These are phyloP conservation scores for Albatrellus sp. DNA, from an alignment of 1,284 basidiomycete species.

Conservation along the genomic window DNA sequence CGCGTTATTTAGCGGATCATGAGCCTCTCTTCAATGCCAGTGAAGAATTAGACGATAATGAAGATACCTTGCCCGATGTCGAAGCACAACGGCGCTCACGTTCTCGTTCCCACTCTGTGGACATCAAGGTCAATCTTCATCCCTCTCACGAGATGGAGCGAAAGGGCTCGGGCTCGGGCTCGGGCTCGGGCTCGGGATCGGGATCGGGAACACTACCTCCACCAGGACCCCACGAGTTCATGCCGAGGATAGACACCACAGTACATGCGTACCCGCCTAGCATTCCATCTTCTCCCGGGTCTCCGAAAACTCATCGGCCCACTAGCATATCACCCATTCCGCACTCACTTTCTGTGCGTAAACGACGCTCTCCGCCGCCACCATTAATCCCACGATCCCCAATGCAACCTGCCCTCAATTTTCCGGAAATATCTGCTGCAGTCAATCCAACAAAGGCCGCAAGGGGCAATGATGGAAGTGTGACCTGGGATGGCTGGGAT, in stretches of 20 bases:
- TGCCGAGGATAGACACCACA: conserved; percentile 19
- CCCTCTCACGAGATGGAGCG: conserved; percentile 17
- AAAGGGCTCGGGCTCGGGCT: conserved; percentile 17
- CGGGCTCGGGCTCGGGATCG: conserved; percentile 15
- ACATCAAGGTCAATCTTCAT: conserved; percentile 11
- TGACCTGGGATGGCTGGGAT: neutral
- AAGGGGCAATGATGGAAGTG: neutral
- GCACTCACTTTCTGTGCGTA: conserved; percentile 10
- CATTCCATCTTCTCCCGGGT: conserved; percentile 18
- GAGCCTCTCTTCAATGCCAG: conserved; percentile 38
- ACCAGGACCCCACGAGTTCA: conserved; percentile 10
- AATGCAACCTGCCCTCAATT: conserved; percentile 11
- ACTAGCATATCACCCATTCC: conserved; percentile 15
- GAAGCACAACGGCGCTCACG: conserved; percentile 25
- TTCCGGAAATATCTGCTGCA: neutral
- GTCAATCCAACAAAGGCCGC: neutral
- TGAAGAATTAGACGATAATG: conserved; percentile 46
- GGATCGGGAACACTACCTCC: conserved; percentile 5
- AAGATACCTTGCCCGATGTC: conserved; percentile 44
- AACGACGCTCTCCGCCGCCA: conserved; percentile 26
- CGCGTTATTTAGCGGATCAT: conserved; percentile 27
- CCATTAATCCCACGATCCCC: conserved; percentile 21
- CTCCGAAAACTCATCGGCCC: conserved; percentile 16
- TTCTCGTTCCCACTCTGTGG: conserved; percentile 15
- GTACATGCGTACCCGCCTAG: conserved; percentile 44